Percentiles rank a stretch among this genome's conserved stretches.
Evolutionary conservation across 2,329 filamentous ascomycete species (phyloP).

Genomic region (Pyrenophora graminea): DNA sequence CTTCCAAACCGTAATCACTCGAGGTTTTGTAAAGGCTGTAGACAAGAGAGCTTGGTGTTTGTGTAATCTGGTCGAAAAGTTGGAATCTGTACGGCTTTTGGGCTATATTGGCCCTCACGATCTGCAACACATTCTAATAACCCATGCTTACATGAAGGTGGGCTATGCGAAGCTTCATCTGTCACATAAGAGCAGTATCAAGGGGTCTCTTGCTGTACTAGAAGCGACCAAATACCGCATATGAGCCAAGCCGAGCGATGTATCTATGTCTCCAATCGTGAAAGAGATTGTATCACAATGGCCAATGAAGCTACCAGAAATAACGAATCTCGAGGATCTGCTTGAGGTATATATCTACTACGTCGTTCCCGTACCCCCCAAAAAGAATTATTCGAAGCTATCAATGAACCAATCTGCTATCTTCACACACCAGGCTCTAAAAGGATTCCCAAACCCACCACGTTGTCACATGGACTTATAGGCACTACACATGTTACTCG

Average conservation of each 20-base stretch:
- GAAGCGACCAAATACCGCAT: conserved; percentile 22
- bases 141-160: conserved; percentile 47
- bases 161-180: conserved; percentile 39
- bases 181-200: conserved; percentile 27
- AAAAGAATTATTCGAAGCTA: conserved; percentile 25
- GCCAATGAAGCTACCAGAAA: conserved; percentile 17
- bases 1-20: conserved; percentile 32
- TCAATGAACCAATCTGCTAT: conserved; percentile 31
- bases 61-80: conserved; percentile 25
- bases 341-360: conserved; percentile 10
- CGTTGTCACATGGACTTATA: conserved; percentile 40
- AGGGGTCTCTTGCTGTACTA: conserved; percentile 28
- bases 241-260: conserved; percentile 19
- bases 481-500: conserved; percentile 47
- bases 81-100: conserved; percentile 22
- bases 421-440: conserved; percentile 46
- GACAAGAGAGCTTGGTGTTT: conserved; percentile 43
- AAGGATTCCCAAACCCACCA: conserved; percentile 43
- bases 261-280: conserved; percentile 10
- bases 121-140: conserved; percentile 44
- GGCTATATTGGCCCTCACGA: conserved; percentile 42
- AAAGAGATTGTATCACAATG: conserved; percentile 13
- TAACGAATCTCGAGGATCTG: conserved; percentile 21
- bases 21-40: conserved; percentile 37
- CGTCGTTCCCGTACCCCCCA: conserved; percentile 18